Base-by-base conservation (phyloP, 805 yeast species). In the Ogataea paraovalis region DNA sequence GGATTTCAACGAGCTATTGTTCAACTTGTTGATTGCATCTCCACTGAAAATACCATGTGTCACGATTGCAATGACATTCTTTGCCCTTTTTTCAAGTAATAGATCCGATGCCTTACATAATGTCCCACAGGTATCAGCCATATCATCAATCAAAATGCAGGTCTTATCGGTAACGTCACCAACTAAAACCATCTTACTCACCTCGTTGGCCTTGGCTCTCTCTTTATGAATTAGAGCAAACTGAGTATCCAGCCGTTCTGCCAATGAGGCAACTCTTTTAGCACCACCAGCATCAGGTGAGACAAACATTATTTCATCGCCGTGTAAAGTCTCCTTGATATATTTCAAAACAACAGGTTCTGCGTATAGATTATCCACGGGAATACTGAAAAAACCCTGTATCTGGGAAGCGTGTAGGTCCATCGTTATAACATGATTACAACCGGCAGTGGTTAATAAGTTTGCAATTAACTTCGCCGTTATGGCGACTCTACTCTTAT, bases 211-310 rank as follows among this genome's bases (percentile, higher is more conserved):
- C 61, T 85, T 81, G 42, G 88, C 92, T 63, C 99, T 81, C 72
- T 92, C 99, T 67, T 92, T 92, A 71, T 92, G 99, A 59, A 92
- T 94, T 64, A 92, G 79, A 0, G 99, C 98, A 70, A 92, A 92
- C 65, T 86, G 89, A 57, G 92, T 77, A 60, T 94, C 98, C 55
- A 94, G 74, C 59, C 86, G 81, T 61, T 92, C 98, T 13, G 98
- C 98, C 44, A 92, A 72, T 4, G 91, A 83, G 2, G 98, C 98
- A 23, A 91, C 99, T 56, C 99, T 79, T 68, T 92, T 92, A 46
- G 98, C 98, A 50, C 99, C 99, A 58, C 99, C 99, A 3, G 99
- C 99, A 71, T 92, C 99, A 3, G 99, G 99, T 4, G 97, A 89
- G 12, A 92, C 95, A 46, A 92, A 80, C 44, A 90, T 87, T 9